Conservation (phyloP, 2,329 filamentous ascomycete species). For the Xylariomycetidae sp. region DNA sequence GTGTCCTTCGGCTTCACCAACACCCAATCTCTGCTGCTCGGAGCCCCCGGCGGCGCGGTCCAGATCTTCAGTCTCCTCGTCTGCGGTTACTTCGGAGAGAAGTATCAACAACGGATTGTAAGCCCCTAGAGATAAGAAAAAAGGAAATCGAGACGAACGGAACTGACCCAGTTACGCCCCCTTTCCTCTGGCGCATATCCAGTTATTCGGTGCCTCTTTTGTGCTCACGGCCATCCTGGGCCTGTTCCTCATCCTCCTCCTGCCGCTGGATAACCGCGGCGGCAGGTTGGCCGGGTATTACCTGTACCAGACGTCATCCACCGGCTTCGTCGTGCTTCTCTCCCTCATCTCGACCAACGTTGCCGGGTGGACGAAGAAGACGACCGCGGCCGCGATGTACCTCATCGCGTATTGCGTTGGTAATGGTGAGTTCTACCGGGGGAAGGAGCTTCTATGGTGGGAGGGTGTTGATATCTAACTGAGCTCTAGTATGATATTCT, state of each 20-base stretch:
- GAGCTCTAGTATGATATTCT: constrained; percentile 2
- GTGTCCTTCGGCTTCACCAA: constrained; percentile 59
- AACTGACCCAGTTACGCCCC: too few species aligned
- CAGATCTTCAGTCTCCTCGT: constrained; percentile 55
- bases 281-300: constrained; percentile 63
- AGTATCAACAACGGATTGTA: constrained; percentile 48
- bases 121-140: too few species aligned
- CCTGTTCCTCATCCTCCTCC: constrained; percentile 59
- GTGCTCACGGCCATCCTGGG: constrained; percentile 52
- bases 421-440: too few species aligned
- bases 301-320: constrained; percentile 55
- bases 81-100: constrained; percentile 48
- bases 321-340: constrained; percentile 59
- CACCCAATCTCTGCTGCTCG: constrained; percentile 59
- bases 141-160: too few species aligned
- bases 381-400: constrained; percentile 50
- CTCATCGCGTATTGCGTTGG: constrained; percentile 48
- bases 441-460: too few species aligned
- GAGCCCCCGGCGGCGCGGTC: constrained; percentile 60
- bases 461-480: too few species aligned
- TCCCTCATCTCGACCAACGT: constrained; percentile 60
- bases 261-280: constrained; percentile 52
- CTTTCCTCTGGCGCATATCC: too few species aligned
- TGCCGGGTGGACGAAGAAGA: constrained; percentile 55
- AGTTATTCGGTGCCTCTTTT: constrained; percentile 47